Evolutionary conservation across 495 filamentous ascomycete species (phyloP).

Genomic region (Collariella sp.): DNA sequence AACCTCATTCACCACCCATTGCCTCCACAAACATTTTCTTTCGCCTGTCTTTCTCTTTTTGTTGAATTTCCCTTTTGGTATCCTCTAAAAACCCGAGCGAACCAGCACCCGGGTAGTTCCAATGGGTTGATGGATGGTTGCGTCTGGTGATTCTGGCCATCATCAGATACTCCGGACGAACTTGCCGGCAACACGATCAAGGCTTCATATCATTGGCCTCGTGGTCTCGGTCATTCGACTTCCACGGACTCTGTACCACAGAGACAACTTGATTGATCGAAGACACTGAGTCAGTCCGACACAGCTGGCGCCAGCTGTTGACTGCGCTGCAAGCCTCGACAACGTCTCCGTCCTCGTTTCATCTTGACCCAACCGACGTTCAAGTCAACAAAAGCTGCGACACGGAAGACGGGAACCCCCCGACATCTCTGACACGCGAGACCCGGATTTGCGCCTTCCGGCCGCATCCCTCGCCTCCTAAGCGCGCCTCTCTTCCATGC

Average conservation of each 20-base stretch:
- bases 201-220: too few species aligned
- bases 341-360: neutral
- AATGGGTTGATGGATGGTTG: too few species aligned
- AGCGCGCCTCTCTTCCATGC: slow-evolving; percentile 14
- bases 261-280: too few species aligned
- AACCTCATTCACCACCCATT: neutral
- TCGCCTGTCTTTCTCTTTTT: neutral
- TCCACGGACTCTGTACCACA: too few species aligned
- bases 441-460: slow-evolving; percentile 14
- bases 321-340: neutral
- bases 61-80: neutral
- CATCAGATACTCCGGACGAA: too few species aligned
- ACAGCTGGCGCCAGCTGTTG: neutral
- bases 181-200: too few species aligned
- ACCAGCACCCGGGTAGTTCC: too few species aligned
- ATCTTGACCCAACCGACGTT: neutral
- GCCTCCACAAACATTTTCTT: neutral
- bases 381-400: slow-evolving; percentile 11
- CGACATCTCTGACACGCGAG: slow-evolving; percentile 13
- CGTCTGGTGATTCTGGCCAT: too few species aligned
- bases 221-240: too few species aligned
- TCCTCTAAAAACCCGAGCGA: neutral
- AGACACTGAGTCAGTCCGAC: neutral
- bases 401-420: slow-evolving; percentile 10
- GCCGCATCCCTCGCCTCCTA: neutral